These are phyloP conservation scores for Lodderomyces oxycetoniae DNA, from an alignment of 1,139 yeast species.

Conservation along the genomic window DNA sequence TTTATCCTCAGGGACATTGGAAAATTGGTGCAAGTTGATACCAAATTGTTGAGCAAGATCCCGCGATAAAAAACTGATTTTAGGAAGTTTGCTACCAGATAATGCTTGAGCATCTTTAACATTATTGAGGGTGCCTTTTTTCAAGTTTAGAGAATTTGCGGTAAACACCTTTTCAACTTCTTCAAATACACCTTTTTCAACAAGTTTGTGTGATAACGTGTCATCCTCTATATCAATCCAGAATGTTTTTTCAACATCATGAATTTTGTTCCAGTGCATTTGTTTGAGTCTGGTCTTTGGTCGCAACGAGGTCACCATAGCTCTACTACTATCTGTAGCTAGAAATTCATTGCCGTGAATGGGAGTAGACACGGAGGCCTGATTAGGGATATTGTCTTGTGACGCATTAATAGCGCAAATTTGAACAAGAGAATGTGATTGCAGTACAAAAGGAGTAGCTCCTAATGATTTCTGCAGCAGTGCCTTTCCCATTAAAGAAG, in stretches of 20 bases:
- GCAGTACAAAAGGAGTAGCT: too few species aligned
- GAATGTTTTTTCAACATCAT: conserved; percentile 65
- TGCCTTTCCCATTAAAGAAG: too few species aligned
- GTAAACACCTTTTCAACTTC: conserved; percentile 80
- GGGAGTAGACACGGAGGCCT: too few species aligned
- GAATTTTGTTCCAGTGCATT: conserved; percentile 91
- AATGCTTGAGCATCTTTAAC: neutral
- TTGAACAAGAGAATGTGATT: too few species aligned
- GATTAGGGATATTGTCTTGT: neutral
- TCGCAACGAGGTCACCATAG: conserved; percentile 20
- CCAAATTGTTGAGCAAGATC: conserved; percentile 86
- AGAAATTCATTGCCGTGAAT: too few species aligned
- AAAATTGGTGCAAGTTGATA: conserved; percentile 80
- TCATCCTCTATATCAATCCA: conserved; percentile 64
- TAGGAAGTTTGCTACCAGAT: conserved; percentile 23
- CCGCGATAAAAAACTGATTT: conserved; percentile 63
- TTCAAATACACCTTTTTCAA: conserved; percentile 65
- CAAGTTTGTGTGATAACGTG: conserved; percentile 49
- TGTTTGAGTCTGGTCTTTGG: conserved; percentile 75
- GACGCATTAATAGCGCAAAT: neutral
- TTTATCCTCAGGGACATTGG: conserved; percentile 55
- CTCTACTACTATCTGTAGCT: neutral
- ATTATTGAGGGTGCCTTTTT: conserved; percentile 15
- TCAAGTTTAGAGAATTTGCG: conserved; percentile 50
- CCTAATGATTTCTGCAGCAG: too few species aligned